Evolutionary conservation across 2,329 filamentous ascomycete species (phyloP), one percentile per base, ranked within the genome.

Genomic region (Exserohilum rostratum): DNA sequence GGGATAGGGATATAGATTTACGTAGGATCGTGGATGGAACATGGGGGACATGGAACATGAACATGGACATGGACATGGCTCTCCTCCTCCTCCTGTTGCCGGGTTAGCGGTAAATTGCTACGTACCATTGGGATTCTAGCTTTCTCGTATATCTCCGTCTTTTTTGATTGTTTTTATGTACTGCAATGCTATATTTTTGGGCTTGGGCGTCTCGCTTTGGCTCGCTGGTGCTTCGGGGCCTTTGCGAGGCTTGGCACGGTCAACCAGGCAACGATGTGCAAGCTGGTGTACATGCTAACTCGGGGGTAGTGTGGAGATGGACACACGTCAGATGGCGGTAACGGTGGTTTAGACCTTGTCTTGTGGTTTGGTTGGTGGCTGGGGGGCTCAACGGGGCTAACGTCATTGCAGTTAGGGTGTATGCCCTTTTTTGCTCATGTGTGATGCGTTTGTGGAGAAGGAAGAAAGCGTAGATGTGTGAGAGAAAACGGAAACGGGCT

Each of bases 311-410:
- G 43, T 45, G 43, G 43, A 46, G 43, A 49, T 25, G 46, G 25
- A 49, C 46, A 40, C 37, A 49, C 46, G 46, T 49, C 46, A 49
- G 46, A 49, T 42, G 15, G 35, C 35, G 30, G 50, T 37, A 42
- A 35, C 35, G 30, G 30, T 13, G 22, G 22, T 25, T 25, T 25
- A 25, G 22, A 25, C 22, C 22, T 25, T 25, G 12, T 27, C 6
- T n/a, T 45, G 43, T 7, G 6, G 9, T 34, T 20, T 35, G 18
- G 31, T 45, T 45, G 43, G 43, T 34, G 18, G 22, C 29, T 22
- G 30, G 20, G 27, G 17, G n/a, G n/a, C n/a, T n/a, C 17, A 31
- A 12, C 18, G 15, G 29, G 20, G 42, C 42, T 22, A 34, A 29
- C 17, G 30, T 7, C 20, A 45, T 45, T 34, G 18, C 30, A 13